Evolutionary conservation across 768 basidiomycete species (phyloP), one percentile per base, ranked within the genome.

Genomic region (Lenzites betulinus): DNA sequence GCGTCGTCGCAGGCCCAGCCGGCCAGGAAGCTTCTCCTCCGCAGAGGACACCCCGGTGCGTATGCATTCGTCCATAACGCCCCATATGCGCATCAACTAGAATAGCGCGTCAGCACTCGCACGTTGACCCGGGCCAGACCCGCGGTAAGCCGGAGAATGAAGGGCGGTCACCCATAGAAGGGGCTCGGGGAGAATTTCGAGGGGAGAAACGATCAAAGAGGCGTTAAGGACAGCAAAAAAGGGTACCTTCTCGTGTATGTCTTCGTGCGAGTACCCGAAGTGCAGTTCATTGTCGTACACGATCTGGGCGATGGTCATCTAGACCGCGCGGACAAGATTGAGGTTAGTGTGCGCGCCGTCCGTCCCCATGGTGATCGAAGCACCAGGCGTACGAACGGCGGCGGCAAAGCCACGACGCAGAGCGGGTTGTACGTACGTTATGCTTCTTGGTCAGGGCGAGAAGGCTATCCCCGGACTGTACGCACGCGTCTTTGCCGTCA

Each of bases 301-400:
- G 51, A 94, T 89, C 75, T 96, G 94, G 11, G 94, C 92, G 65
- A 96, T 95, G 3, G 93, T 93, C 81, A 95, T 83, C 93, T 95
- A 67, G 33, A 41, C 46, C 51, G 23, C 35, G 42, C 22, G 39
- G 36, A 18, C 33, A 30, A 16, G 39, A 35, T 39, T 30, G 49
- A 30, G 41, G 60, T 54, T 22, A 51, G 52, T 50, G 9, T 20
- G 41, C 26, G 50, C 25, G 48, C 47, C 46, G 42, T 59, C 42
- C 30, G 57, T 63, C 39, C 41, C 62, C 53, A 63, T 63, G 62
- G 20, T 47, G 42, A 63, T 59, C 42, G 57, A 55, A 57, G 49
- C 33, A 25, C 26, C 43, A 33, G 44, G 46, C 26, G 61, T 43
- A 30, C 33, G 20, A 25, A 35, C 25, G 30, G 23, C n/a, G 43